Evolutionary conservation across 2,329 filamentous ascomycete species (phyloP).

Genomic region (Paecilomyces sp.): DNA sequence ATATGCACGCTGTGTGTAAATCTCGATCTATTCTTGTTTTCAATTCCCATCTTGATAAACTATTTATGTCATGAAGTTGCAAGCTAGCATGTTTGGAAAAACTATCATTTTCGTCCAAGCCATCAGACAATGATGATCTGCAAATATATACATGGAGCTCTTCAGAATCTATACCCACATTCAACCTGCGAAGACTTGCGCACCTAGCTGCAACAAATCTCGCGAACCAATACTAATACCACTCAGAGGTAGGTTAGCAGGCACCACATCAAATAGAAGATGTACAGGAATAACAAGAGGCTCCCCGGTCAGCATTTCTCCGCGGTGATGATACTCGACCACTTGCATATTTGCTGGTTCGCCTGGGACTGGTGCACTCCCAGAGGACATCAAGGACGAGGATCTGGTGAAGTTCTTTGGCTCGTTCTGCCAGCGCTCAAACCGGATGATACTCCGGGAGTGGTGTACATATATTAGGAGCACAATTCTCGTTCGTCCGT

Average conservation of each 20-base stretch:
- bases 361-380: no score
- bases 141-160: no score
- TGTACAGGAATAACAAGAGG: neutral
- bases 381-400: no score
- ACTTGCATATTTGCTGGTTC: neutral
- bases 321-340: neutral
- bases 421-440: neutral
- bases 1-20: neutral
- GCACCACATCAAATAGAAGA: neutral
- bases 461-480: neutral
- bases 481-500: neutral
- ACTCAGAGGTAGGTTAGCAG: neutral
- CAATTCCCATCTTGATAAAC: no score
- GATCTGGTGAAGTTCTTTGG: neutral
- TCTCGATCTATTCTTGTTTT: no score
- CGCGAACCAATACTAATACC: neutral
- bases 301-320: neutral
- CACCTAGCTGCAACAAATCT: neutral
- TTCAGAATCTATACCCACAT: neutral
- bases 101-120: no score
- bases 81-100: no score
- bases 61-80: no score
- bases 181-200: neutral
- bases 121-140: no score
- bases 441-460: neutral